Base-by-base conservation (phyloP, 1,284 basidiomycete genomes). In the Takashimella koratensis region DNA sequence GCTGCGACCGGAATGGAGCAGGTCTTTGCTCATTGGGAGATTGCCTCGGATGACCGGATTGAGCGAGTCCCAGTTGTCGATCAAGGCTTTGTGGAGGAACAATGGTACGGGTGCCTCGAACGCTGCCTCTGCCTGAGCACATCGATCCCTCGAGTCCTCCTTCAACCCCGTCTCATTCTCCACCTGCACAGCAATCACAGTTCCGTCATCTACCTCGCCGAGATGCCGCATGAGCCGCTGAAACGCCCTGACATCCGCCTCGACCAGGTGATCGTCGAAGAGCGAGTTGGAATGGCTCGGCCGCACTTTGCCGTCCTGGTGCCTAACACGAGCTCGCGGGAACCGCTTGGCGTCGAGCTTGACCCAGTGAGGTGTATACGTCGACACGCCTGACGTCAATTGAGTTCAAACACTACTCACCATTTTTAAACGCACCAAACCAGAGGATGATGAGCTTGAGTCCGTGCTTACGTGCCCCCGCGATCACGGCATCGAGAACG, bases 391-490 rank as follows among this genome's bases (percentile, higher is more conserved):
- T 49, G 27, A 16, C 41, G 19, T n/a, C 8, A 36, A 16, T n/a
- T 3, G 43, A 26, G 24, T 8, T 1, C 11, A 12, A 4, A 41
- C 5, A 19, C 24, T 21, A 43, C 51, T 21, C 41, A 54, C 52
- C 52, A 43, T 56, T 56, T 47, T 59, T 59, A 40, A 42, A 48
- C 16, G 54, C 27, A 12, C 58, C 58, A 39, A 59, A 59, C 58
- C 58, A 59, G 6, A 59, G 46, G 2, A 59, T n/a, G 6, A 59
- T 41, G 39, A 56, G 36, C 24, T 48, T 45, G 19, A 59, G 12
- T 12, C 45, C 58, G 43, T 56, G 44, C 40, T 43, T 44, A 20
- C 54, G 25, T 3, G 58, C 58, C 21, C 36, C 48, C n/a, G n/a
- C 26, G 8, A 59, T 22, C 42, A 59, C 50, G 48, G 47, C 19